Evolutionary conservation across 164 flowering plant genomes (phyloP).

Genomic region (Chimonanthus praecox): DNA sequence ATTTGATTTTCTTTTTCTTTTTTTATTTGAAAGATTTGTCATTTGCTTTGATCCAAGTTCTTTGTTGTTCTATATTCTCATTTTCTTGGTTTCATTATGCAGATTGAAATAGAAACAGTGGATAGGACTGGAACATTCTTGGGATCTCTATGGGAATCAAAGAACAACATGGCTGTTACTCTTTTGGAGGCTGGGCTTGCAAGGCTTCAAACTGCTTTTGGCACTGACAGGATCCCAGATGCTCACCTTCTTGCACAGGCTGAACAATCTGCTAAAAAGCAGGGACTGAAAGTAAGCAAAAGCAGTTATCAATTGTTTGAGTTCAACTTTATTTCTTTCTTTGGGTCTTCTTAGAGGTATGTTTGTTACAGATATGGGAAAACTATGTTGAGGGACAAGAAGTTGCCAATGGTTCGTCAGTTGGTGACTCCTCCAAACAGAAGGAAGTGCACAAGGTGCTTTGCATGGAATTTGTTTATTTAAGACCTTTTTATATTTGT

Average conservation of each 20-base stretch:
- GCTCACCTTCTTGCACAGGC: conserved; percentile 74
- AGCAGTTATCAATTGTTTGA: background rate
- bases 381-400: conserved; percentile 92
- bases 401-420: conserved; percentile 45
- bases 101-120: conserved; percentile 95
- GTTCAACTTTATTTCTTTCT: background rate
- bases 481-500: background rate
- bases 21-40: background rate
- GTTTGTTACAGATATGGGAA: conserved; percentile 82
- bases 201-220: conserved; percentile 71
- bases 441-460: conserved; percentile 86
- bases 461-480: background rate
- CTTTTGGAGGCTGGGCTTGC: conserved; percentile 94
- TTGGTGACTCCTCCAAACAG: conserved; percentile 38
- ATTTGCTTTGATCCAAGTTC: background rate
- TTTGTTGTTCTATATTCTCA: background rate
- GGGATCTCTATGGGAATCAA: conserved; percentile 93
- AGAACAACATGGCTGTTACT: conserved; percentile 55
- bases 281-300: conserved; percentile 64
- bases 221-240: conserved; percentile 76
- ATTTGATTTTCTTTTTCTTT: background rate
- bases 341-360: background rate
- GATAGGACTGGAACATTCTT: conserved; percentile 96
- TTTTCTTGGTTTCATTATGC: conserved; percentile 8
- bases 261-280: conserved; percentile 74